Evolutionary conservation across 345 rosid genomes (phyloP).

Genomic region (Sisymbrium altissimum): DNA sequence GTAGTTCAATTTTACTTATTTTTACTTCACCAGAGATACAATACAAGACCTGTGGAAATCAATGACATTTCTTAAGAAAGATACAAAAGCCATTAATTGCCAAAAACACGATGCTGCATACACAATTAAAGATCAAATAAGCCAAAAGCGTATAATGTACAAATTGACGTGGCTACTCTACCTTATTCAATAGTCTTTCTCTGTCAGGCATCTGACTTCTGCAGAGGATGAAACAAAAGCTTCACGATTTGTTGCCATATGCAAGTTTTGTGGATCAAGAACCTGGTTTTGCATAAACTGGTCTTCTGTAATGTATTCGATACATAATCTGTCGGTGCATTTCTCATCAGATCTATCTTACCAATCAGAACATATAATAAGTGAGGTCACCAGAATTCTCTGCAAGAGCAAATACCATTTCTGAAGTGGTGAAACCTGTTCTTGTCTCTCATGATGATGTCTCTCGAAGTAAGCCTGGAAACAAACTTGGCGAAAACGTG

Average conservation of each 20-base stretch:
- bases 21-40: conserved; percentile 2
- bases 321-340: conserved; percentile 1
- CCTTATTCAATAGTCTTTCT: neutral
- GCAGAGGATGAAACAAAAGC: conserved; percentile 1
- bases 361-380: neutral
- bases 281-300: conserved; percentile 2
- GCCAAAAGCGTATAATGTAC: neutral
- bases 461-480: conserved; percentile 44
- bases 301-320: neutral
- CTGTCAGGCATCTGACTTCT: neutral
- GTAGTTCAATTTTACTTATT: conserved; percentile 5
- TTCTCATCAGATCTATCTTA: conserved; percentile 8
- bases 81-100: conserved; percentile 14
- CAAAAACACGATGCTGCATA: too few relatives aligned
- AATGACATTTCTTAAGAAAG: neutral
- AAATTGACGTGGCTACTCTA: neutral
- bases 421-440: conserved; percentile 65
- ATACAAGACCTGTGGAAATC: neutral
- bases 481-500: conserved; percentile 57
- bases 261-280: conserved; percentile 17
- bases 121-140: neutral
- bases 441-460: conserved; percentile 64
- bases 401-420: conserved; percentile 58
- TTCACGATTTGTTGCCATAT: conserved; percentile 11
- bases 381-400: conserved; percentile 57